A percentile compares a stretch with the other conserved stretches of the same genome.
These are phyloP conservation scores for Protomyces arabidopsidicola DNA, from an alignment of 1,139 yeast species.

Conservation along the genomic window DNA sequence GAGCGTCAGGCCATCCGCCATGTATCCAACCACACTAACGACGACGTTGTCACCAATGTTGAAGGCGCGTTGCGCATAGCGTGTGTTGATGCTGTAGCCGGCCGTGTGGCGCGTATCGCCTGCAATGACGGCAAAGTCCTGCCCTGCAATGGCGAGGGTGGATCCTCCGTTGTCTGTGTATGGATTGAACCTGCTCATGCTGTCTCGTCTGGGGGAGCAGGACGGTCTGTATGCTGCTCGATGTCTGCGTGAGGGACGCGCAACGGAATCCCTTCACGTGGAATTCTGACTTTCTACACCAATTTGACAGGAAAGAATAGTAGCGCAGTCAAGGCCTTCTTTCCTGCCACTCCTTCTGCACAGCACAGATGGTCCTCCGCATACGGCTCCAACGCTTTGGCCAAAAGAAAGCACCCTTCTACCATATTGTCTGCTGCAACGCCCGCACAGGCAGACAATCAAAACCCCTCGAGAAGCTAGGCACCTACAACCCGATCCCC, in stretches of 20 bases:
- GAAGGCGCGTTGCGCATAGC: conserved; percentile 87
- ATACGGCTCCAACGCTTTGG: conserved; percentile 93
- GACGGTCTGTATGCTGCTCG: too few relatives aligned
- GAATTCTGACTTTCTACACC: too few relatives aligned
- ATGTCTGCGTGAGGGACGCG: not conserved
- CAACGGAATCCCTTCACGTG: not conserved
- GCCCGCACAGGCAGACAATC: conserved; percentile 68
- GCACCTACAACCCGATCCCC: conserved; percentile 86
- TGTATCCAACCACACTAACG: conserved; percentile 91
- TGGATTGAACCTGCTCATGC: conserved; percentile 24
- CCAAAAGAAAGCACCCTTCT: conserved; percentile 76
- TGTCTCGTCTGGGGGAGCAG: too few relatives aligned
- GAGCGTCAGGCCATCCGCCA: conserved; percentile 89
- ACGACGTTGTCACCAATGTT: conserved; percentile 83
- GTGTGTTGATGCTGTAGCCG: conserved; percentile 87
- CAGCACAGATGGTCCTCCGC: conserved; percentile 45
- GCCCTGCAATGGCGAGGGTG: conserved; percentile 93
- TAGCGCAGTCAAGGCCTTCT: too few relatives aligned
- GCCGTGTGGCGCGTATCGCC: conserved; percentile 97
- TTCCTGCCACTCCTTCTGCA: too few relatives aligned
- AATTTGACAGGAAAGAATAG: too few relatives aligned
- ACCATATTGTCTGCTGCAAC: conserved; percentile 85
- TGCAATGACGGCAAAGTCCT: conserved; percentile 92
- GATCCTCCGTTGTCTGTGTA: conserved; percentile 80
- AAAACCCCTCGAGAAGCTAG: conserved; percentile 89